Evolutionary conservation across 2,329 filamentous ascomycete genomes (phyloP).

Genomic region (Fusarium sp.): DNA sequence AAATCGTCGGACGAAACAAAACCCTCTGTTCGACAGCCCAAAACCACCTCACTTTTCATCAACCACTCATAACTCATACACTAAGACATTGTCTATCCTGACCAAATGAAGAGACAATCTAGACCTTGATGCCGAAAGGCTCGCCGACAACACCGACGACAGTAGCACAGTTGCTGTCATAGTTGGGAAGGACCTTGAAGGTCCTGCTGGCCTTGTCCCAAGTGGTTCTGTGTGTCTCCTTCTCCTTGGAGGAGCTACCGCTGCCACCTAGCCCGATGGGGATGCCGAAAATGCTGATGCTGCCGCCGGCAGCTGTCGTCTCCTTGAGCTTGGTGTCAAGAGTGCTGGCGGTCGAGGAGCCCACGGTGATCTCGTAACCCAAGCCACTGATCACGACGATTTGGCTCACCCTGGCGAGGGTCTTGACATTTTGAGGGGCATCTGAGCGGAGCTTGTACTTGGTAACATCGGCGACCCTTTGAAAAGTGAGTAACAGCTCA

Average conservation of each 20-base stretch:
- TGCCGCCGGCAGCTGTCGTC: background rate
- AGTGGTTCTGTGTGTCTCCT: background rate
- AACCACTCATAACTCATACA: no score
- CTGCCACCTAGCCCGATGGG: no score
- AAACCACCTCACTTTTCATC: no score
- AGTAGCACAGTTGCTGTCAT: background rate
- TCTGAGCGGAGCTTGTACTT: background rate
- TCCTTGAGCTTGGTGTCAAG: background rate
- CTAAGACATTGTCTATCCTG: no score
- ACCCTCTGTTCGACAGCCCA: no score
- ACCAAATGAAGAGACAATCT: no score
- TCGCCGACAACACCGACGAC: background rate
- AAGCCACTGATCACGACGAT: background rate
- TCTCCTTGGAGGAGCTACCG: background rate
- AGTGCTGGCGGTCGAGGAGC: background rate
- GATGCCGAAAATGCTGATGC: background rate
- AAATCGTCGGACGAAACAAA: no score
- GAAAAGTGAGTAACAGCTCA: background rate
- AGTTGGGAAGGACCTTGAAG: background rate
- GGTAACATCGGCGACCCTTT: background rate
- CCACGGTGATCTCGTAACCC: background rate
- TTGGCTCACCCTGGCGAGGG: background rate
- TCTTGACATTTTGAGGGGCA: background rate
- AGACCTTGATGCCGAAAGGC: background rate
- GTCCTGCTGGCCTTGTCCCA: background rate